These are phyloP conservation scores for Triticum monococcum DNA, from an alignment of 176 grass and related monocot genomes.

Conservation along the genomic window DNA sequence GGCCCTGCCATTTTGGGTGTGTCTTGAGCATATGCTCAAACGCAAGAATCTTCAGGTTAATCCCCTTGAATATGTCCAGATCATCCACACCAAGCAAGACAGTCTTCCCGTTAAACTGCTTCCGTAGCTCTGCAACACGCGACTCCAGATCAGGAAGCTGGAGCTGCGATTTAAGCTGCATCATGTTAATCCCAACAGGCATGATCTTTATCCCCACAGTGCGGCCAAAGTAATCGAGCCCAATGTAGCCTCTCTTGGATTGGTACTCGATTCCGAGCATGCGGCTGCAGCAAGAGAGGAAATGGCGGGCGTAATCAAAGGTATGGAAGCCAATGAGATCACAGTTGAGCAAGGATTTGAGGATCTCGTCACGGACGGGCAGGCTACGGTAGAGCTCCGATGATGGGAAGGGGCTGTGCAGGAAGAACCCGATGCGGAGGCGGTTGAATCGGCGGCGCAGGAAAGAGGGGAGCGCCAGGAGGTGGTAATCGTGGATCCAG, in stretches of 20 bases:
- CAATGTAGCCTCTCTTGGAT: slow-evolving; percentile 59
- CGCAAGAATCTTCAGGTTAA: slow-evolving; percentile 43
- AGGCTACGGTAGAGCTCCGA: slow-evolving; percentile 54
- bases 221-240: slow-evolving; percentile 53
- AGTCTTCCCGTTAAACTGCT: slow-evolving; percentile 52
- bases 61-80: slow-evolving; percentile 54
- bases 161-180: slow-evolving; percentile 46
- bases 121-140: slow-evolving; percentile 39
- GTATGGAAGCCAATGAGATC: slow-evolving; percentile 56
- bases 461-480: slow-evolving; percentile 85
- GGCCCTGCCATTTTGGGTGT: slow-evolving; percentile 46
- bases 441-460: slow-evolving; percentile 73
- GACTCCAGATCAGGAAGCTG: slow-evolving; percentile 50
- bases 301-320: slow-evolving; percentile 56
- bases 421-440: slow-evolving; percentile 61
- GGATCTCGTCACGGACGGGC: slow-evolving; percentile 54
- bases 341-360: slow-evolving; percentile 55
- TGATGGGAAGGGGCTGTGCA: slow-evolving; percentile 58
- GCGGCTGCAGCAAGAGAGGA: slow-evolving; percentile 59
- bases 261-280: slow-evolving; percentile 62
- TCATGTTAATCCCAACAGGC: slow-evolving; percentile 55
- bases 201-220: slow-evolving; percentile 59
- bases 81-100: slow-evolving; percentile 52
- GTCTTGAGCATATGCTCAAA: slow-evolving; percentile 47
- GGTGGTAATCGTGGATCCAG: slow-evolving; percentile 99